Conservation (phyloP, 192 early-diverging fungal genomes). For the Glomus cerebriforme region DNA sequence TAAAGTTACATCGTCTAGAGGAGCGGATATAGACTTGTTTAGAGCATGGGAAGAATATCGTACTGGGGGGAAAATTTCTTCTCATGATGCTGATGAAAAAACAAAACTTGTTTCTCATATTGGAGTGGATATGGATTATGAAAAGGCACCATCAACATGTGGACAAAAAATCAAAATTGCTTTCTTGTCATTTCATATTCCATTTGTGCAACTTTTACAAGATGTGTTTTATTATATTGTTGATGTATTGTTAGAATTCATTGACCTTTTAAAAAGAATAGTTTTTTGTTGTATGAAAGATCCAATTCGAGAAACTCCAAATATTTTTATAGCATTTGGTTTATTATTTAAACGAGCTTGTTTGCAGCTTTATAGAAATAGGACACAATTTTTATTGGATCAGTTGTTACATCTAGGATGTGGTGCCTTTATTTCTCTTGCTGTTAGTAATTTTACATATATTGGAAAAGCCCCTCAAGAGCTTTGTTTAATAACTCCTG, state of each 20-base stretch:
- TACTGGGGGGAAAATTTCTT: constrained; percentile 33
- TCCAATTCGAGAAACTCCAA: constrained; percentile 52
- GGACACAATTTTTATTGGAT: constrained; percentile 50
- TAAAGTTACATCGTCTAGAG: constrained; percentile 43
- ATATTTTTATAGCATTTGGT: constrained; percentile 48
- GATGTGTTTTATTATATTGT: neutral
- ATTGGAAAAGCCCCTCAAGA: constrained; percentile 49
- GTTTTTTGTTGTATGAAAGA: constrained; percentile 35
- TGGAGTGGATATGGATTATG: neutral
- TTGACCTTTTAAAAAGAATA: neutral
- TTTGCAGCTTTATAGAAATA: constrained; percentile 55
- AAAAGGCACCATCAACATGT: neutral
- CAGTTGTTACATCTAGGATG: constrained; percentile 56
- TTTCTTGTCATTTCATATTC: neutral
- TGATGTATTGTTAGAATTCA: neutral
- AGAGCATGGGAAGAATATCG: constrained; percentile 52
- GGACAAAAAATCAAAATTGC: neutral
- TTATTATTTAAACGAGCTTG: constrained; percentile 46
- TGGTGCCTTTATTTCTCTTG: constrained; percentile 56
- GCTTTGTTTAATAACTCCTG: constrained; percentile 51
- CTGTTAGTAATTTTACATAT: constrained; percentile 51
- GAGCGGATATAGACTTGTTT: constrained; percentile 47
- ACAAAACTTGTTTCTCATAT: no score
- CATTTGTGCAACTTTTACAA: neutral
- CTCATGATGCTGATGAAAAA: constrained; percentile 17